Conservation (phyloP, 1,284 basidiomycete species). For the Naganishia sp. region DNA sequence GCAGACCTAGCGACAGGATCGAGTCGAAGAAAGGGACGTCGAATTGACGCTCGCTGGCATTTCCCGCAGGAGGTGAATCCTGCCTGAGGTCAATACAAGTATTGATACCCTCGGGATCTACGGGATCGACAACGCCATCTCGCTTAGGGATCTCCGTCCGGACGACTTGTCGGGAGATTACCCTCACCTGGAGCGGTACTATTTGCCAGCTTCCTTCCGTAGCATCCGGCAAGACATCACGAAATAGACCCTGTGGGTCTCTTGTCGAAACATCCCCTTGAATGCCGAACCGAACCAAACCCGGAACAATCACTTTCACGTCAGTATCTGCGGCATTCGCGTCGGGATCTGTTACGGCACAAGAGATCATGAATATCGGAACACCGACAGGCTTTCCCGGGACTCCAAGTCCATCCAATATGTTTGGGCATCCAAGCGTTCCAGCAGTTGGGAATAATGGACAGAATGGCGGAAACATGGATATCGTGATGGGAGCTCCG, state of each 20-base stretch:
- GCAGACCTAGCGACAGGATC: too few species aligned
- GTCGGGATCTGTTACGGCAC: neutral
- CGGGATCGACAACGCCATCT: too few species aligned
- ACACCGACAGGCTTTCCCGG: slow-evolving; percentile 10
- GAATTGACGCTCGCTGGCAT: too few species aligned
- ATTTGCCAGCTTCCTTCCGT: slow-evolving; percentile 1
- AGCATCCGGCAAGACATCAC: neutral
- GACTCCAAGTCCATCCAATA: slow-evolving; percentile 7
- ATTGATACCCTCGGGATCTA: too few species aligned
- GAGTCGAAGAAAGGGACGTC: too few species aligned
- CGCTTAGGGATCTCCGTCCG: too few species aligned
- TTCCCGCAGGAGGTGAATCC: too few species aligned
- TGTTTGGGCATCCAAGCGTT: slow-evolving; percentile 7
- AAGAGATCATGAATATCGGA: slow-evolving; percentile 21
- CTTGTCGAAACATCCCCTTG: neutral
- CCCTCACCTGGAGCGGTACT: too few species aligned
- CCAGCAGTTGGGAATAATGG: slow-evolving; percentile 1
- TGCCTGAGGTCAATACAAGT: too few species aligned
- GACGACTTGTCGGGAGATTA: too few species aligned
- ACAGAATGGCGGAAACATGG: slow-evolving; percentile 22
- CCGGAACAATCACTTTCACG: slow-evolving; percentile 15
- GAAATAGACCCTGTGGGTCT: neutral
- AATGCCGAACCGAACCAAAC: slow-evolving; percentile 24
- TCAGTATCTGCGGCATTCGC: slow-evolving; percentile 19
- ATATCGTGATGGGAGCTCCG: slow-evolving; percentile 32